Evolutionary conservation across 768 basidiomycete species (phyloP), one percentile per base, ranked within the genome.

Genomic region (Inosperma sp.): DNA sequence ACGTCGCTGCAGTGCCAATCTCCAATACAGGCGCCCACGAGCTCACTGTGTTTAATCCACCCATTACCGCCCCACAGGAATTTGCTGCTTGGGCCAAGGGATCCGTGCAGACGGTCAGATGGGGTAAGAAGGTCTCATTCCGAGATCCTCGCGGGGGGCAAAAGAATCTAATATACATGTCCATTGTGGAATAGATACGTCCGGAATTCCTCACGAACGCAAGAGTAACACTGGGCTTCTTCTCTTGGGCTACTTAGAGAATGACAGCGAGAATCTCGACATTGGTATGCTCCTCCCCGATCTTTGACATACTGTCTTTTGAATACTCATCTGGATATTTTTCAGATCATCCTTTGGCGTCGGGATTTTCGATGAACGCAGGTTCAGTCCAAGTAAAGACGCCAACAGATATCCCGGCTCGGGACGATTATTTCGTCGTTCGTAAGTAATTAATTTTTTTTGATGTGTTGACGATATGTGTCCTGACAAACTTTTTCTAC

Each of bases 181-280:
- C 34, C 26, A 21, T 48, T 5, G 39, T 16, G 13, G 14, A 4
- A 17, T 48, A 71, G 70, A 68, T 40, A 68, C 65, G 1, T 51
- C 51, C 19, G 51, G 66, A 31, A 59, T 84, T 29, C 80, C 80
- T 2, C 14, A 23, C 1, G 63, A 70, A 31, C 64, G 61, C 19
- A 29, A 52, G 31, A 62, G 68, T 52, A 63, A 65, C 5, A 72
- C 67, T 4, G 70, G 82, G 12, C 19, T 62, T 27, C 55, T 82
- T 35, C 56, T 82, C 7, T 72, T 84, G 21, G 82, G 81, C 8
- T 66, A 65, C 51, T 55, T 62, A 48, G 58, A 59, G 48, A 63
- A 65, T 46, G 56, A 57, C 29, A 75, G 72, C 46, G 80, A 82
- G 57, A 71, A 82, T 53, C 65, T 82, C 54, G 71, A 82, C 50